Percentiles rank a stretch among this genome's conserved stretches.
Conservation (phyloP, 1,284 basidiomycete genomes). For the Coniophora puteana region DNA sequence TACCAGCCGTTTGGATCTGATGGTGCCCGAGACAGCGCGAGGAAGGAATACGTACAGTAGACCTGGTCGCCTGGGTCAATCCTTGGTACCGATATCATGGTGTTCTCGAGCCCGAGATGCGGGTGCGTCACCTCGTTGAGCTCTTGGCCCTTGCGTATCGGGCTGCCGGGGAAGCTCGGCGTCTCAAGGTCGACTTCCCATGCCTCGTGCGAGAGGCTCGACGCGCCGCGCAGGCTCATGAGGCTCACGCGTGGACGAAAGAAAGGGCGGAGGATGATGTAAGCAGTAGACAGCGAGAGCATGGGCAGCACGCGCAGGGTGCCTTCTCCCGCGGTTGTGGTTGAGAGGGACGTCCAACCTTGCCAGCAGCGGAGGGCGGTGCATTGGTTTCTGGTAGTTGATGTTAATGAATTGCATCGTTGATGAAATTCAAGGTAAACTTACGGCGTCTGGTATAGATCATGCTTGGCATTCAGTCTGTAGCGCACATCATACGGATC, state of each 20-base stretch:
- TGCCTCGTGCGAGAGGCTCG: conserved; percentile 40
- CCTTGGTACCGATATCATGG: conserved; percentile 48
- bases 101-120: conserved; percentile 56
- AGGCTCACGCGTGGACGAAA: conserved; percentile 43
- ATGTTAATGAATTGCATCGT: background rate
- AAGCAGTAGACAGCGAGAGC: conserved; percentile 57
- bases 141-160: conserved; percentile 62
- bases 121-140: conserved; percentile 63
- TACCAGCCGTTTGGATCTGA: background rate
- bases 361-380: conserved; percentile 78
- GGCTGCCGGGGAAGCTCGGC: conserved; percentile 59
- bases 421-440: conserved; percentile 14
- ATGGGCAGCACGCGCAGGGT: conserved; percentile 59
- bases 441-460: conserved; percentile 52
- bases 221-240: conserved; percentile 1
- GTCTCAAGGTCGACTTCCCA: conserved; percentile 64
- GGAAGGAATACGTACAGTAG: conserved; percentile 45
- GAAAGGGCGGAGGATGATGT: conserved; percentile 74
- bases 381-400: conserved; percentile 51
- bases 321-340: conserved; percentile 63
- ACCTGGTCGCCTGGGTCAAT: conserved; percentile 75
- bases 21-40: background rate
- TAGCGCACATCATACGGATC: conserved; percentile 56
- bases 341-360: conserved; percentile 68
- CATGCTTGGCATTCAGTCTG: conserved; percentile 50